Evolutionary conservation across 306 rosid species (phyloP).

Genomic region (Vigna angularis): DNA sequence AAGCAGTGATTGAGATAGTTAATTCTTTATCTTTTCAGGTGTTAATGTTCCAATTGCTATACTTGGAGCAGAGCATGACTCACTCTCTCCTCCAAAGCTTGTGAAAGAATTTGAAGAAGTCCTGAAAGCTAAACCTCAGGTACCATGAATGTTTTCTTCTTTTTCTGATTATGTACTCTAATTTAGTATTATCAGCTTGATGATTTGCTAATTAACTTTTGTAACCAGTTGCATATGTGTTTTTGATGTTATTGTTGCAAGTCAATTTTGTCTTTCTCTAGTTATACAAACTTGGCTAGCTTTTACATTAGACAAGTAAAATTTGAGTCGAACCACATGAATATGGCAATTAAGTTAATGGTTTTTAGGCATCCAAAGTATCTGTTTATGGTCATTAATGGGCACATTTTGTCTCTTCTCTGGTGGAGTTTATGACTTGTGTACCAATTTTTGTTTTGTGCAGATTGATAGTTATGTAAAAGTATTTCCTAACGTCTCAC

Average conservation of each 20-base stretch:
- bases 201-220: no score
- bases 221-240: no score
- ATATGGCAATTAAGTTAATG: no score
- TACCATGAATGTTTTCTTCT: neutral
- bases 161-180: no score
- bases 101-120: constrained; percentile 65
- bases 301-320: no score
- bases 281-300: neutral
- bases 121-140: constrained; percentile 63
- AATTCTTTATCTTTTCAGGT: constrained; percentile 49
- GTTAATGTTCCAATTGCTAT: constrained; percentile 61
- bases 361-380: no score
- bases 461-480: constrained; percentile 54
- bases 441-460: constrained; percentile 2
- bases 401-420: no score
- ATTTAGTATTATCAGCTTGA: no score
- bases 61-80: constrained; percentile 78
- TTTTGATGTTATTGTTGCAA: no score
- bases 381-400: neutral
- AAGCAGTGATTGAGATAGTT: neutral
- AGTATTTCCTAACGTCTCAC: constrained; percentile 59
- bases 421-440: no score
- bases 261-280: neutral
- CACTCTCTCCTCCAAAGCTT: constrained; percentile 57
- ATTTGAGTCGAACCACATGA: no score